Evolutionary conservation across 306 rosid genomes (phyloP).

Genomic region (Lathyrus tuberosus): DNA sequence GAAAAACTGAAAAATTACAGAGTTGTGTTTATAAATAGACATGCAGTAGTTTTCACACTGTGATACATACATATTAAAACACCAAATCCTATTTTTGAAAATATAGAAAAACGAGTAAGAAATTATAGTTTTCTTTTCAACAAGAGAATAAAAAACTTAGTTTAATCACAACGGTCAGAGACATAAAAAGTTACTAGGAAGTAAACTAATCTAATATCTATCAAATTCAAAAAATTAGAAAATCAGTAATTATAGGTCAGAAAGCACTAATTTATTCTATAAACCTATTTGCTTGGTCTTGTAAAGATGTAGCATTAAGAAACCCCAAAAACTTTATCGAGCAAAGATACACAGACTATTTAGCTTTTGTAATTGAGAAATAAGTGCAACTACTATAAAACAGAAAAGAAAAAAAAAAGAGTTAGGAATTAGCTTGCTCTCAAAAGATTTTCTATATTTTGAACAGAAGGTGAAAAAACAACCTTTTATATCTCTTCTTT

Average conservation of each 20-base stretch:
- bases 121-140: background rate
- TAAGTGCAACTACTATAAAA: constrained; percentile 16
- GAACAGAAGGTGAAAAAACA: background rate
- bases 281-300: constrained; percentile 7
- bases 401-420: background rate
- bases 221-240: background rate
- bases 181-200: background rate
- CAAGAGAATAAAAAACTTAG: background rate
- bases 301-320: constrained; percentile 17
- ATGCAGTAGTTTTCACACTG: background rate
- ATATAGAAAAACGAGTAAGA: background rate
- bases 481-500: constrained; percentile 94
- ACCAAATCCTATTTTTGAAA: constrained; percentile 11
- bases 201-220: constrained; percentile 13
- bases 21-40: constrained; percentile 16
- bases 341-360: background rate
- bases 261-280: constrained; percentile 17
- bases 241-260: too few relatives aligned
- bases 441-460: background rate
- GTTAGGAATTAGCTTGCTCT: constrained; percentile 15
- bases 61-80: constrained; percentile 29
- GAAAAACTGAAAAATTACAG: background rate
- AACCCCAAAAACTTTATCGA: constrained; percentile 26
- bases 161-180: background rate
- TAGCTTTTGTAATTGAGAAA: constrained; percentile 27